phyloP scores from a whole-genome alignment of 805 yeast genomes.

The Cyberlindnera veronae region DNA sequence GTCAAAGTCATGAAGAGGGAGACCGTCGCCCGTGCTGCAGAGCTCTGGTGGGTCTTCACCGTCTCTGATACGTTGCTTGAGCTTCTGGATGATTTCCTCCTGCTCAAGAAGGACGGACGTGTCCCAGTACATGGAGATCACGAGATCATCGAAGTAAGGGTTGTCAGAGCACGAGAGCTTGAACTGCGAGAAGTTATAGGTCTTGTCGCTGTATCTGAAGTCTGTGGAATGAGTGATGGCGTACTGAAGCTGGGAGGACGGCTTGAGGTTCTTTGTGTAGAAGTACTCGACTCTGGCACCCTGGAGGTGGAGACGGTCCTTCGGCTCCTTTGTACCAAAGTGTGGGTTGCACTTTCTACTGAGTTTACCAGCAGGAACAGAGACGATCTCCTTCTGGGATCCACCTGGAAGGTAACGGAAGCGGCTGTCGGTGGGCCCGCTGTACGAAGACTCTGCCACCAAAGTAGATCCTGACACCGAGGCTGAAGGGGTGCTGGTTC shows the following conservation, averaged over 20 bases:
- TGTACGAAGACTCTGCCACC: too few relatives aligned
- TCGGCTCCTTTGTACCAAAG: background rate
- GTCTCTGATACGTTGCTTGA: background rate
- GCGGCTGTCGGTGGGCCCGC: background rate
- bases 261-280: conserved; percentile 1
- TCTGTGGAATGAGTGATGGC: background rate
- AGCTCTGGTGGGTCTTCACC: background rate
- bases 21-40: background rate
- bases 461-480: too few relatives aligned
- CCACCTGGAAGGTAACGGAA: background rate
- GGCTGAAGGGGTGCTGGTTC: too few relatives aligned
- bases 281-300: conserved; percentile 1
- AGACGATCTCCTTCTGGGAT: background rate
- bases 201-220: background rate
- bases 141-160: conserved; percentile 1
- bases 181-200: background rate
- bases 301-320: background rate
- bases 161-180: background rate
- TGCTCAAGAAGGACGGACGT: background rate
- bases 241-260: background rate
- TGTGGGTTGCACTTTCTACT: background rate
- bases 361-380: background rate
- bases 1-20: background rate
- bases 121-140: background rate
- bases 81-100: background rate